Evolutionary conservation across 164 flowering plant species (phyloP), one percentile per base, ranked within the genome.

Genomic region (Sextonia rubra): DNA sequence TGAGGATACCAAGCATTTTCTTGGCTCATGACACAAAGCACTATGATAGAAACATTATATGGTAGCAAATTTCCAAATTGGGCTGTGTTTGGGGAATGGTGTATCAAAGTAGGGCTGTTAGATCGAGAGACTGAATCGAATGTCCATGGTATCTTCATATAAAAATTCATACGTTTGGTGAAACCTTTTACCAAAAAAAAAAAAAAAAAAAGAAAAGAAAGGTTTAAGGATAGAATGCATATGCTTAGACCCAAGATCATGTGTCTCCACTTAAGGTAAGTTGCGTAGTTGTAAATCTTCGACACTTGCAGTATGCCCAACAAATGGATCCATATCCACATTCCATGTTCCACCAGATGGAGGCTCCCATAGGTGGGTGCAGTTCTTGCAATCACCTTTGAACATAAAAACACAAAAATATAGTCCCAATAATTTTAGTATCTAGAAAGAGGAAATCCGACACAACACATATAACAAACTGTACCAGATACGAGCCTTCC

Each of bases 401-500:
- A 71, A 68, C 49, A 77, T 24, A n/a, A 37, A 72, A 74, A n/a
- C 48, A 68, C 29, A 60, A 23, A 69, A 29, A 64, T 26, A 29
- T 58, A 56, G 44, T 29, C 60, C 44, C 20, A 47, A n/a, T 1
- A 66, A n/a, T 9, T 55, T 56, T 20, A 55, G 11, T 17, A 70
- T 64, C 66, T 65, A 12, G 4, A 22, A n/a, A 25, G 25, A 24
- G 18, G 65, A 52, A 48, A 24, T 32, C 29, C 3, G 14, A 56
- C 30, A n/a, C 5, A 7, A n/a, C 11, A 22, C 56, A 29, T 8
- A 29, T 27, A 25, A 60, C 22, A 29, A n/a, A 20, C n/a, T n/a
- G n/a, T 83, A 94, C 97, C 97, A 80, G 98, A 77, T n/a, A 92
- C 76, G 75, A 96, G 97, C 80, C 91, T 87, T 78, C 99, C 99